Conservation (phyloP, 805 yeast genomes). For the Grigorovia transvaalensis region DNA sequence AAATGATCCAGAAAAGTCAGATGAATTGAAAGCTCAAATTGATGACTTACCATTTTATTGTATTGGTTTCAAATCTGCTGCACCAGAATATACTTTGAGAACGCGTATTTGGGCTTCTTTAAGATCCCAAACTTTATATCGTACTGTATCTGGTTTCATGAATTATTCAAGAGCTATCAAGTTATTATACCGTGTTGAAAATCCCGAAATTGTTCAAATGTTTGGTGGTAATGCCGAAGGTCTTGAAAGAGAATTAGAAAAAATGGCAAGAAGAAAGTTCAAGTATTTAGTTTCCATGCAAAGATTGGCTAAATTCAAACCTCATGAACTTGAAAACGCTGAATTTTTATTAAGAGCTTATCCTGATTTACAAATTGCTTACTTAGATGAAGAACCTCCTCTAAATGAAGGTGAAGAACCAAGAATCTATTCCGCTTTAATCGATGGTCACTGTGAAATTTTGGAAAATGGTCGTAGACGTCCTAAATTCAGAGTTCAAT, state of each 20-base stretch:
- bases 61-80: constrained; percentile 95
- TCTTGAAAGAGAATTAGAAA: constrained; percentile 85
- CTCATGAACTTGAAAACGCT: constrained; percentile 69
- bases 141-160: constrained; percentile 98
- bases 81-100: constrained; percentile 91
- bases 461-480: constrained; percentile 64
- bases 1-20: constrained; percentile 45
- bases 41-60: constrained; percentile 92
- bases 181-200: constrained; percentile 85
- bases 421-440: constrained; percentile 63
- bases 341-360: constrained; percentile 74
- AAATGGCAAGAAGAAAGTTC: constrained; percentile 78
- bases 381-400: constrained; percentile 87
- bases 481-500: constrained; percentile 64
- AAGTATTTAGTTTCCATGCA: constrained; percentile 80
- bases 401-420: constrained; percentile 59
- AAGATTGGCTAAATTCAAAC: constrained; percentile 59
- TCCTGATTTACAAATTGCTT: constrained; percentile 83
- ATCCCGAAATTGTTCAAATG: constrained; percentile 92
- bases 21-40: constrained; percentile 68
- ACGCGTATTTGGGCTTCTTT: constrained; percentile 98
- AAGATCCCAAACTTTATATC: constrained; percentile 90
- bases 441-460: constrained; percentile 72
- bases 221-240: constrained; percentile 98
- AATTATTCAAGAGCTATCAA: constrained; percentile 95